Evolutionary conservation across 2,329 filamentous ascomycete species (phyloP), one percentile per base, ranked within the genome.

Genomic region (Fusarium sp.): DNA sequence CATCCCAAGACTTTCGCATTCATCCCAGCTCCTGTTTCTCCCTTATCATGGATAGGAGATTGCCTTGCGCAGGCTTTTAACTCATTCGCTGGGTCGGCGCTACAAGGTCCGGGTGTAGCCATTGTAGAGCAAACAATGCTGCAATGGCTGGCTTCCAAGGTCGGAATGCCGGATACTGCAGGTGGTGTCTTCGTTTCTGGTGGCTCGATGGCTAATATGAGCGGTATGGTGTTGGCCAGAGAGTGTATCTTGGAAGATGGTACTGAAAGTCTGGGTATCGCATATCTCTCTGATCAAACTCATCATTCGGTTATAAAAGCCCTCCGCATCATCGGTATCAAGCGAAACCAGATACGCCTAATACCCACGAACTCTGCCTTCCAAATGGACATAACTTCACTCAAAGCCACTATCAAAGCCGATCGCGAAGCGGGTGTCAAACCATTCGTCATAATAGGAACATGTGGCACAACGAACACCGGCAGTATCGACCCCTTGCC

Each of bases 171-270:
- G 41, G 40, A 52, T 12, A 65, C 60, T 1, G 20, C 62, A 0
- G 60, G 62, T 1, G 61, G 62, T 8, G 20, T 65, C 4, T 65
- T 65, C 18, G 60, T 65, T 6, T 59, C 62, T 3, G 62, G 62
- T 11, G 62, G 62, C 1, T 65, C 62, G 3, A 65, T 65, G 60
- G 62, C 62, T 10, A 65, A 65, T 6, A 65, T 65, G 62, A 65
- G 52, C n/a, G 60, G 60, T 1, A 65, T 65, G 61, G 52, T 65
- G 0, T 24, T 65, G 18, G 62, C 62, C 0, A 65, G 62, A 3
- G 62, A 65, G 13, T 40, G 32, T 1, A 38, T 65, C 32, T 8
- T 65, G 24, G 40, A 43, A 8, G 45, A 62, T 0, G 61, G 47
- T 5, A 43, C 45, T 2, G 61, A 65, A 8, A 30, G 45, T 4